phyloP scores from a whole-genome alignment of 2,329 filamentous ascomycete species.

The Colletotrichum sp. region DNA sequence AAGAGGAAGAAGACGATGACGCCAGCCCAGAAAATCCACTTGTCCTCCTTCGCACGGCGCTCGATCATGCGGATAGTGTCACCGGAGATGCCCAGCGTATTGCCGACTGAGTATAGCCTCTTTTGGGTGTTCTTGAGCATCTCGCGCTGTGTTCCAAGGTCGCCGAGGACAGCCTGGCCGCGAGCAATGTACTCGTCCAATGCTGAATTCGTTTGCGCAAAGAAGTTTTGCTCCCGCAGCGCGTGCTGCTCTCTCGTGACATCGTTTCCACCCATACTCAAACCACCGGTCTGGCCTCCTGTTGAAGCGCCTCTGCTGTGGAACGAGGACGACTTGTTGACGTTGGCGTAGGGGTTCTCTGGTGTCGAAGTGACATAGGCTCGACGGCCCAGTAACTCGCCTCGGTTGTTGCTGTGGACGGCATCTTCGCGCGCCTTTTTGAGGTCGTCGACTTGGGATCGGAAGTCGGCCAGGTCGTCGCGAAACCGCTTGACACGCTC shows the following conservation, averaged over 20 bases:
- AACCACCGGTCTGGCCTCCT: conserved; percentile 33
- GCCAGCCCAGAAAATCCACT: conserved; percentile 95
- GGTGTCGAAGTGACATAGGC: conserved; percentile 81
- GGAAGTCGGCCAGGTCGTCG: conserved; percentile 79
- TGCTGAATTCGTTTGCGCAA: conserved; percentile 79
- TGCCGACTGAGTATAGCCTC: conserved; percentile 88
- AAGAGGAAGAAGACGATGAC: conserved; percentile 88
- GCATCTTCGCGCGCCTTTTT: conserved; percentile 80
- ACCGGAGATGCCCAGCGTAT: conserved; percentile 89
- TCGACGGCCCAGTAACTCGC: conserved; percentile 83
- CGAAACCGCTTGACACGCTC: conserved; percentile 88
- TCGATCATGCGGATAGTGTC: conserved; percentile 98
- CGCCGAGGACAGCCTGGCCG: conserved; percentile 86
- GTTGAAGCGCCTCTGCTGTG: conserved; percentile 48
- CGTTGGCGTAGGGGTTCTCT: conserved; percentile 88
- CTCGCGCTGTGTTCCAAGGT: conserved; percentile 88
- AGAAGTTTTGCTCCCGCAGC: conserved; percentile 88
- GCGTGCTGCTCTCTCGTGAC: conserved; percentile 80
- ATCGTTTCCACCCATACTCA: conserved; percentile 61
- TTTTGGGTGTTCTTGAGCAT: conserved; percentile 95
- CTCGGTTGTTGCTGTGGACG: conserved; percentile 68
- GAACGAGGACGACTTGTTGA: conserved; percentile 36
- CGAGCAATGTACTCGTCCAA: conserved; percentile 94
- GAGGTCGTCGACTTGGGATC: conserved; percentile 76
- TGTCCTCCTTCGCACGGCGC: conserved; percentile 88